Evolutionary conservation across 2,329 filamentous ascomycete genomes (phyloP).

Genomic region (Hypoxylon rubiginosum): DNA sequence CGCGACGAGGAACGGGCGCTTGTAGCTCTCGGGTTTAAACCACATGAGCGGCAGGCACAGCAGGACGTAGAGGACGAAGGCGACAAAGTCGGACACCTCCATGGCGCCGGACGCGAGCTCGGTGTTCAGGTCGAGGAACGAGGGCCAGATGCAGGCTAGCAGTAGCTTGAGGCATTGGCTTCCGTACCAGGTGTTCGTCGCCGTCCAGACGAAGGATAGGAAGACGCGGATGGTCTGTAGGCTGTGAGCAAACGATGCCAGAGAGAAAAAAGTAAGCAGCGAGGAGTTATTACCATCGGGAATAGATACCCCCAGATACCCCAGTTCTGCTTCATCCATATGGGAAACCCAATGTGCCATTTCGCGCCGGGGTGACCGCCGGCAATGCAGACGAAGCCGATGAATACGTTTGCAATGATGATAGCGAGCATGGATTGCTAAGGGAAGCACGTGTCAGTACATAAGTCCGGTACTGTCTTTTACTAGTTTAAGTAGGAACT

Average conservation of each 20-base stretch:
- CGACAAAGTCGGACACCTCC: constrained; percentile 41
- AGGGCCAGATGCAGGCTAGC: not conserved
- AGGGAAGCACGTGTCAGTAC: not conserved
- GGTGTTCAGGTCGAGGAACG: constrained; percentile 1
- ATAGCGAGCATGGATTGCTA: constrained; percentile 1
- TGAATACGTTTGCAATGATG: not conserved
- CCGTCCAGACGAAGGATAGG: constrained; percentile 7
- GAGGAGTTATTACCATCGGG: not conserved
- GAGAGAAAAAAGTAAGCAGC: not conserved
- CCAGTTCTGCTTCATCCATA: constrained; percentile 6
- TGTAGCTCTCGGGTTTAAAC: constrained; percentile 47
- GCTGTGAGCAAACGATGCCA: not conserved
- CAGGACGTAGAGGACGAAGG: constrained; percentile 45
- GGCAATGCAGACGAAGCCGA: constrained; percentile 2
- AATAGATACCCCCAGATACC: not conserved
- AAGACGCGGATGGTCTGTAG: not conserved
- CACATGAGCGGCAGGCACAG: constrained; percentile 47
- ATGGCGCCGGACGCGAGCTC: not conserved
- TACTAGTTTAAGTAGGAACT: not conserved
- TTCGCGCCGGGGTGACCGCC: not conserved
- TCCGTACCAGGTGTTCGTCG: not conserved
- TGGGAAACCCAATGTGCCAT: constrained; percentile 1
- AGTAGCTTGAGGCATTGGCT: not conserved
- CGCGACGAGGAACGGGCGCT: constrained; percentile 45
- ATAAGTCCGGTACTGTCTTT: not conserved